Percentiles rank a stretch among this genome's conserved stretches.
Conservation (phyloP, 805 yeast genomes). For the Yarrowia sp. region DNA sequence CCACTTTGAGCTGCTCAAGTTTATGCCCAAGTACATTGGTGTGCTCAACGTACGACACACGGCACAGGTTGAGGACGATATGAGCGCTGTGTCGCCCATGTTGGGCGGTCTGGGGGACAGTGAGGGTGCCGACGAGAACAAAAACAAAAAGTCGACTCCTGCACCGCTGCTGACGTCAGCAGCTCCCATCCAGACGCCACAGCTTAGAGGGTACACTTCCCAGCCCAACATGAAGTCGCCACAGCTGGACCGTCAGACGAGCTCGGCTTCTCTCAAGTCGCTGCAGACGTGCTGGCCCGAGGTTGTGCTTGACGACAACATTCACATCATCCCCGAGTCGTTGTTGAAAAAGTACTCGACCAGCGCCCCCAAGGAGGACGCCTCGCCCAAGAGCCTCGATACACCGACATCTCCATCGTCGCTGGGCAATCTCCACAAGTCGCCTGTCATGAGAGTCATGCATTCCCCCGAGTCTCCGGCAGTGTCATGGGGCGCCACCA, state of each 20-base stretch:
- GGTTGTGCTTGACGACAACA: constrained; percentile 88
- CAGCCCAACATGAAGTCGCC: constrained; percentile 25
- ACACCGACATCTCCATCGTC: constrained; percentile 9
- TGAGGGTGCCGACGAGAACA: not conserved
- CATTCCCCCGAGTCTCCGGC: constrained; percentile 23
- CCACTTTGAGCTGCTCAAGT: constrained; percentile 72
- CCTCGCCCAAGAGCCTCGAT: constrained; percentile 3
- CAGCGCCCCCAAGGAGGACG: constrained; percentile 3
- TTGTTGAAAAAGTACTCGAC: constrained; percentile 62
- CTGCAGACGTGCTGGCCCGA: constrained; percentile 52
- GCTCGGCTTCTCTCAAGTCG: constrained; percentile 23
- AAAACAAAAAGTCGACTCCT: not conserved
- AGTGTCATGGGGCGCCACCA: constrained; percentile 54
- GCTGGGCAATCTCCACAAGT: constrained; percentile 1
- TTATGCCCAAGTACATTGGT: constrained; percentile 94
- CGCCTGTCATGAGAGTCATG: constrained; percentile 19
- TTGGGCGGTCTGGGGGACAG: constrained; percentile 1
- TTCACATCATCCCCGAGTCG: constrained; percentile 85
- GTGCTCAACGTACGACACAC: constrained; percentile 87
- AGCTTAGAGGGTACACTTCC: not conserved
- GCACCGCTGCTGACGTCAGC: not conserved
- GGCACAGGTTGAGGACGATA: constrained; percentile 37
- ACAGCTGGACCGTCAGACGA: constrained; percentile 5
- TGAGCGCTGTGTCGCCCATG: constrained; percentile 24
- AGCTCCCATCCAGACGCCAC: not conserved